Conservation (phyloP, 768 basidiomycete genomes). For the Mycena capillaripes region DNA sequence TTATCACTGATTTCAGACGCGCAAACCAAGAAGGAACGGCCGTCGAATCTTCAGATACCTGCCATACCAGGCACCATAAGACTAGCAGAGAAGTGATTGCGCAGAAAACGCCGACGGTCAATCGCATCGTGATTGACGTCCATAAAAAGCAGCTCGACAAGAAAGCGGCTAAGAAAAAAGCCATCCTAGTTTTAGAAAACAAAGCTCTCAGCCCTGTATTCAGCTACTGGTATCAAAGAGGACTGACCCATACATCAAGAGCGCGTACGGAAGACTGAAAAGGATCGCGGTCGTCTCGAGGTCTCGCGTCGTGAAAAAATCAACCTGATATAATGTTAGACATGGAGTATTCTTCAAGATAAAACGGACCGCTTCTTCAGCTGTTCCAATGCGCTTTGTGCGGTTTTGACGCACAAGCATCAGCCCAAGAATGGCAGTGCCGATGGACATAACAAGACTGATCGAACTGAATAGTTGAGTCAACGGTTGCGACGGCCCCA, state of each 20-base stretch:
- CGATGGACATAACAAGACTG: constrained; percentile 58
- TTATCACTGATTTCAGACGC: background rate
- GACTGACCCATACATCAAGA: constrained; percentile 57
- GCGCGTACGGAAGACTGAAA: constrained; percentile 56
- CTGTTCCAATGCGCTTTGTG: constrained; percentile 45
- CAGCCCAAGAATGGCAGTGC: constrained; percentile 58
- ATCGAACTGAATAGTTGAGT: constrained; percentile 58
- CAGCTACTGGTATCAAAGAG: background rate
- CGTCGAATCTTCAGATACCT: background rate
- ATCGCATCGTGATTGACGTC: constrained; percentile 42
- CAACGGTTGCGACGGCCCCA: constrained; percentile 31
- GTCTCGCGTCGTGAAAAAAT: constrained; percentile 40
- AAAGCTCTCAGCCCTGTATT: background rate
- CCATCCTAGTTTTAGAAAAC: constrained; percentile 49
- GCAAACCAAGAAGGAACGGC: background rate
- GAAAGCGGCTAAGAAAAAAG: constrained; percentile 51
- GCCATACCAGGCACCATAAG: constrained; percentile 43
- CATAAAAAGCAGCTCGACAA: constrained; percentile 44
- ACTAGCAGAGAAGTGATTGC: constrained; percentile 40
- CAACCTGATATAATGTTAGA: constrained; percentile 31
- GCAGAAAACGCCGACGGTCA: constrained; percentile 43
- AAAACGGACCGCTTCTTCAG: constrained; percentile 51
- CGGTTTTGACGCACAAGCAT: constrained; percentile 59
- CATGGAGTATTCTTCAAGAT: background rate
- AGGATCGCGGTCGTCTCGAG: constrained; percentile 54